Conservation (phyloP, 345 rosid species). For the Boechera stricta region DNA sequence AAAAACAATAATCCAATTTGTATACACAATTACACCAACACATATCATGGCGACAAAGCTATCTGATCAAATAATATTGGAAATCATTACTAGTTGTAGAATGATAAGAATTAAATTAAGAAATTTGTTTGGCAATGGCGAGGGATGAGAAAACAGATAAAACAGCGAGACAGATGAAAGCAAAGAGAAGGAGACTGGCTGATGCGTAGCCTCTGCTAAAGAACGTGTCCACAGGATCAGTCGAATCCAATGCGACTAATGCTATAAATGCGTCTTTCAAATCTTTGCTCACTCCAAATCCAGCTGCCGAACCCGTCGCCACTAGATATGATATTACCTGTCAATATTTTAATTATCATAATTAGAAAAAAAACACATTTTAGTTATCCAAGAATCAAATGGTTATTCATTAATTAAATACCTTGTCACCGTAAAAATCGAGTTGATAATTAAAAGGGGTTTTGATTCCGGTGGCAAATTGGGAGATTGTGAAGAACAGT, state of each 20-base stretch:
- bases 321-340: constrained; percentile 54
- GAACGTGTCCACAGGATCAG: constrained; percentile 45
- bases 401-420: neutral
- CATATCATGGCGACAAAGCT: constrained; percentile 1
- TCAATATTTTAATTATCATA: neutral
- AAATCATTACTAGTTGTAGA: neutral
- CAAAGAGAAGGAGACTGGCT: constrained; percentile 57
- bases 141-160: constrained; percentile 60
- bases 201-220: constrained; percentile 58
- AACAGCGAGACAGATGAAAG: constrained; percentile 54
- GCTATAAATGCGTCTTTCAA: constrained; percentile 37
- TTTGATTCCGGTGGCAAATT: constrained; percentile 38
- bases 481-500: constrained; percentile 42
- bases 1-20: neutral
- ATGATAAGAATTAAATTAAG: neutral
- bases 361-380: neutral
- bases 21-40: constrained; percentile 7
- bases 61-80: neutral
- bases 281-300: constrained; percentile 60
- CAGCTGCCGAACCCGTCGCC: constrained; percentile 65
- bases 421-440: constrained; percentile 54
- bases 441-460: constrained; percentile 40
- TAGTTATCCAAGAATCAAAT: neutral
- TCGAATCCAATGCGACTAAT: constrained; percentile 29
- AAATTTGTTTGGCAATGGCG: constrained; percentile 48